phyloP scores from a whole-genome alignment of 768 basidiomycete species.

The Tricholomella constricta region DNA sequence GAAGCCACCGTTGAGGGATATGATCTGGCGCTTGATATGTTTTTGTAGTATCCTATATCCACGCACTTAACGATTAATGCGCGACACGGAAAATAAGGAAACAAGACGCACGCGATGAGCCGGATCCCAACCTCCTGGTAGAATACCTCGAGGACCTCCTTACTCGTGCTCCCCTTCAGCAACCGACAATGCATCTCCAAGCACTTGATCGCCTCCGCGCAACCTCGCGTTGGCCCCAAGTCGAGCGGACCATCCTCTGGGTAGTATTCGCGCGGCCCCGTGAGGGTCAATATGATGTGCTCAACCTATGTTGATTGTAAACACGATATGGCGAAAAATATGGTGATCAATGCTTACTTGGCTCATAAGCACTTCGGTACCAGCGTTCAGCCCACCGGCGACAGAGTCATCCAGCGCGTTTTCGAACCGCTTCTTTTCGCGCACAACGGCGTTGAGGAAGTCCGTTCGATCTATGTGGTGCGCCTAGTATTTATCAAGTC shows the following conservation, averaged over 20 bases:
- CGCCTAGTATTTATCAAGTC: conserved; percentile 45
- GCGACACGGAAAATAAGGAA: not conserved
- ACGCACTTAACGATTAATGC: not conserved
- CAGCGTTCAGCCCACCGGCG: conserved; percentile 90
- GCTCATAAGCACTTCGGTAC: conserved; percentile 94
- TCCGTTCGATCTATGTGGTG: conserved; percentile 91
- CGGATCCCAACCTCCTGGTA: conserved; percentile 97
- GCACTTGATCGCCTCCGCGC: conserved; percentile 86
- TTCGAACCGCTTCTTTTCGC: conserved; percentile 98
- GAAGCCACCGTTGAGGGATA: conserved; percentile 91
- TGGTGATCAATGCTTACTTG: conserved; percentile 54
- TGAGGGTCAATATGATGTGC: conserved; percentile 83
- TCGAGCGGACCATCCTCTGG: conserved; percentile 84
- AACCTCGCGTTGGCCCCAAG: conserved; percentile 83
- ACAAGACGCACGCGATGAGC: conserved; percentile 65
- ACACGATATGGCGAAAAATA: not conserved
- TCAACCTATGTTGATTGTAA: conserved; percentile 72
- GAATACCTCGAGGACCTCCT: conserved; percentile 96
- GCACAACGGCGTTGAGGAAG: conserved; percentile 88
- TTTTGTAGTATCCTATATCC: conserved; percentile 85
- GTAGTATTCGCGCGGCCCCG: conserved; percentile 86
- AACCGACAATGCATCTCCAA: conserved; percentile 90
- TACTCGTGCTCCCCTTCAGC: conserved; percentile 90
- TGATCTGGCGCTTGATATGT: conserved; percentile 96
- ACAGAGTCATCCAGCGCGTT: conserved; percentile 91